Evolutionary conservation across 345 rosid genomes (phyloP).

Genomic region (Eucalyptus marginata): DNA sequence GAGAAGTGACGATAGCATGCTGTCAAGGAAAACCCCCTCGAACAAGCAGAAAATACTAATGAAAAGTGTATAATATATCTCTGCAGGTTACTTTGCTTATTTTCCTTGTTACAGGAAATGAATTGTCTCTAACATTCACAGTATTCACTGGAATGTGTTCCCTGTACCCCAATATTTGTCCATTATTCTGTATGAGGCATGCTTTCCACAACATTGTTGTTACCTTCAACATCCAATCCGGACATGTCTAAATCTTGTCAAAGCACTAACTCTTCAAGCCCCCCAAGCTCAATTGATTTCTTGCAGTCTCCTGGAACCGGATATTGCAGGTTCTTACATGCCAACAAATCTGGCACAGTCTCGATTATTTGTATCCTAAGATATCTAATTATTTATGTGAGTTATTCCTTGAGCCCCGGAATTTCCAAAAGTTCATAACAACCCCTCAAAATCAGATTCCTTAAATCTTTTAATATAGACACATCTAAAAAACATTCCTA

Average conservation of each 20-base stretch:
- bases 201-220: no score
- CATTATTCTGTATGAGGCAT: not conserved
- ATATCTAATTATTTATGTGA: no score
- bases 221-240: not conserved
- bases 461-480: not conserved
- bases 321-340: not conserved
- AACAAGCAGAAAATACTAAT: not conserved
- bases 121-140: not conserved
- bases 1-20: not conserved
- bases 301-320: not conserved
- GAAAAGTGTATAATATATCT: no score
- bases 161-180: not conserved
- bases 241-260: not conserved
- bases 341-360: not conserved
- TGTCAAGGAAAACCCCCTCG: not conserved
- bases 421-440: no score
- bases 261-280: not conserved
- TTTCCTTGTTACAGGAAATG: not conserved
- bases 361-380: no score
- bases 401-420: no score
- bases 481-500: no score
- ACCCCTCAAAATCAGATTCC: no score
- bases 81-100: not conserved
- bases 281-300: not conserved
- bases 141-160: not conserved